phyloP scores from a whole-genome alignment of 2,329 filamentous ascomycete genomes.

The Stemphylium lycopersici region DNA sequence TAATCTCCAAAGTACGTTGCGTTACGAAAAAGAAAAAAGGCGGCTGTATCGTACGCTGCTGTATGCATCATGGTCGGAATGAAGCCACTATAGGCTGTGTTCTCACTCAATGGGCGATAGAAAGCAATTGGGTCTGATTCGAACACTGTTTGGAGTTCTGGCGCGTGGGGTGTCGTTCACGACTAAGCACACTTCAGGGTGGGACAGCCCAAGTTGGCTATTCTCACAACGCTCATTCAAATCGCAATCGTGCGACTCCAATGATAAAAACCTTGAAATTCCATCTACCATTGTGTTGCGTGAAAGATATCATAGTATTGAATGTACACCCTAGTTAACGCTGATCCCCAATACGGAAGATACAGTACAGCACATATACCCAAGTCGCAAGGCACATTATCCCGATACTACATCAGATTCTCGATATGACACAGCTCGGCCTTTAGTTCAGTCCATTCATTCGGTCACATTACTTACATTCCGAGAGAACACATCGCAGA shows the following conservation, averaged over 20 bases:
- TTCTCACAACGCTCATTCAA: neutral
- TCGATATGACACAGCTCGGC: neutral
- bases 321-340: neutral
- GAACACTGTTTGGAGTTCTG: neutral
- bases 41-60: neutral
- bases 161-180: neutral
- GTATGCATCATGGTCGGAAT: neutral
- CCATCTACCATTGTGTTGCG: neutral
- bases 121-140: neutral
- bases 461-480: neutral
- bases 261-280: neutral
- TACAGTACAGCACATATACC: neutral
- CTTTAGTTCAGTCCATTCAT: neutral
- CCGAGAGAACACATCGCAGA: too few relatives aligned
- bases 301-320: neutral
- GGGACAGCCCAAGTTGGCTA: neutral
- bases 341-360: too few relatives aligned
- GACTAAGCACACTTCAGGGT: neutral
- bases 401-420: neutral
- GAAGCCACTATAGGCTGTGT: too few relatives aligned
- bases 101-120: neutral
- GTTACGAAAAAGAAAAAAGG: neutral
- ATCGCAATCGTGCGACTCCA: neutral
- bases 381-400: neutral
- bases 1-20: neutral